These are phyloP conservation scores for Ophidiomyces ophidiicola DNA, from an alignment of 2,329 filamentous ascomycete genomes.

Conservation along the genomic window DNA sequence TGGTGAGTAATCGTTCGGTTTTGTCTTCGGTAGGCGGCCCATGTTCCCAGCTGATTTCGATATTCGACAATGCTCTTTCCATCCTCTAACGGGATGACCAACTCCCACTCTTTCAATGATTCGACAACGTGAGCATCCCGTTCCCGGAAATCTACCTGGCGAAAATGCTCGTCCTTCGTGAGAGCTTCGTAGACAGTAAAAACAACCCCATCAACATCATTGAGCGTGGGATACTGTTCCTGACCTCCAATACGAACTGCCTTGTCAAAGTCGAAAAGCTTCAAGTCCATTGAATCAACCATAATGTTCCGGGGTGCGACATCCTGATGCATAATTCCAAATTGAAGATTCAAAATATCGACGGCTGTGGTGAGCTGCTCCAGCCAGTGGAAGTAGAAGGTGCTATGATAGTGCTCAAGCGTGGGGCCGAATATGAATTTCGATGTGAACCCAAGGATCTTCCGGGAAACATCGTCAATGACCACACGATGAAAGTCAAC, in stretches of 20 bases:
- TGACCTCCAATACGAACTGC: background rate
- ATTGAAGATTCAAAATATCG: conserved; percentile 11
- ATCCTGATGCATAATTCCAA: conserved; percentile 11
- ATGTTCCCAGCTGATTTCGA: conserved; percentile 1
- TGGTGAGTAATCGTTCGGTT: conserved; percentile 9
- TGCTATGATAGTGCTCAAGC: conserved; percentile 6
- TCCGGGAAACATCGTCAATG: conserved; percentile 8
- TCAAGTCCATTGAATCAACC: conserved; percentile 8
- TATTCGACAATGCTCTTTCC: conserved; percentile 8
- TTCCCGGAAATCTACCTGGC: background rate
- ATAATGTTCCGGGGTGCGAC: conserved; percentile 11
- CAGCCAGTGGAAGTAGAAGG: conserved; percentile 12
- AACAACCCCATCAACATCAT: conserved; percentile 7
- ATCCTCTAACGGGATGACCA: conserved; percentile 6
- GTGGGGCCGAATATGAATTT: conserved; percentile 7
- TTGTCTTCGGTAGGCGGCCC: conserved; percentile 7
- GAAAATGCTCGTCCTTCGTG: conserved; percentile 5
- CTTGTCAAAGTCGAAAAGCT: conserved; percentile 11
- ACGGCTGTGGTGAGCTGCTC: conserved; percentile 11
- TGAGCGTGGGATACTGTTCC: background rate
- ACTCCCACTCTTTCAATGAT: conserved; percentile 4
- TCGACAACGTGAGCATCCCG: conserved; percentile 7
- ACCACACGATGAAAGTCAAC: conserved; percentile 10
- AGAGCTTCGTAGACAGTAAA: conserved; percentile 12
- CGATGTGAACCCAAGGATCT: conserved; percentile 11